phyloP scores from a whole-genome alignment of 1,139 yeast species.

The Lodderomyces theae region DNA sequence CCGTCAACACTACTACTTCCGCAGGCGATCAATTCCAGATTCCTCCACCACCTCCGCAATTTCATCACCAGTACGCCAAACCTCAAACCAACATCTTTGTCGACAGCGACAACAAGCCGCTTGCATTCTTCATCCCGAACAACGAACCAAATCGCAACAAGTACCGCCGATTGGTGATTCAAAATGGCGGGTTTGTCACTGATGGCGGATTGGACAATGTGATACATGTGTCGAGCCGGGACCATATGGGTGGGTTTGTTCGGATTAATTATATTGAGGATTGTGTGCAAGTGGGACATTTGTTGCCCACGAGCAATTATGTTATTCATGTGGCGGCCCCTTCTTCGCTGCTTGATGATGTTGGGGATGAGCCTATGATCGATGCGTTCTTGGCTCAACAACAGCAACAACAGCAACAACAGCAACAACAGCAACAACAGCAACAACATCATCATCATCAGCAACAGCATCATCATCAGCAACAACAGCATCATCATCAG shows the following conservation, averaged over 20 bases:
- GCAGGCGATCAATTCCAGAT: slow-evolving; percentile 6
- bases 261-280: slow-evolving; percentile 23
- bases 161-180: slow-evolving; percentile 22
- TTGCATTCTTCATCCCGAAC: slow-evolving; percentile 24
- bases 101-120: slow-evolving; percentile 16
- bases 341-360: neutral
- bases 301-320: slow-evolving; percentile 11
- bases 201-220: slow-evolving; percentile 15
- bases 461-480: slow-evolving; percentile 4
- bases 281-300: slow-evolving; percentile 15
- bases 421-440: slow-evolving; percentile 4
- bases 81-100: slow-evolving; percentile 9
- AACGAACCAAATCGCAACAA: slow-evolving; percentile 23
- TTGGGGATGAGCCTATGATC: slow-evolving; percentile 7
- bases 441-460: slow-evolving; percentile 4
- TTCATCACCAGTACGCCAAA: slow-evolving; percentile 7
- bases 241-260: slow-evolving; percentile 10
- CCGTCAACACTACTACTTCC: slow-evolving; percentile 1
- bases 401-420: slow-evolving; percentile 5
- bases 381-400: slow-evolving; percentile 7
- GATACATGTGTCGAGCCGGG: slow-evolving; percentile 5
- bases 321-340: neutral
- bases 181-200: slow-evolving; percentile 33
- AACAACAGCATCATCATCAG: no score
- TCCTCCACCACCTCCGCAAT: slow-evolving; percentile 4